Percentiles rank a stretch among this genome's conserved stretches.
Conservation (phyloP, 1,284 basidiomycete species). For the Pyrrhoderma lamaoense region DNA sequence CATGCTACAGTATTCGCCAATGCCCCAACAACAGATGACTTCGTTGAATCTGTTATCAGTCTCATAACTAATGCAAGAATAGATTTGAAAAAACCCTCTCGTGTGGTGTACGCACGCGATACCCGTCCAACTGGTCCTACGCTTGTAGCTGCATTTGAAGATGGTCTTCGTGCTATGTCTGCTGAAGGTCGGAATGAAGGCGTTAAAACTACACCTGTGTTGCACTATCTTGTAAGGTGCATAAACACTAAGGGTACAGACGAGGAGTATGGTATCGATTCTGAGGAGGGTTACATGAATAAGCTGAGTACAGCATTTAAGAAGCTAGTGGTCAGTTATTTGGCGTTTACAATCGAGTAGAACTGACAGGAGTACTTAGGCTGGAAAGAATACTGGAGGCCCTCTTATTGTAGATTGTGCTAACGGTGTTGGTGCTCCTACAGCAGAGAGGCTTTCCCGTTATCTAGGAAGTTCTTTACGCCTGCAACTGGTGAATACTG, state of each 20-base stretch:
- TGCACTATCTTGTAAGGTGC: conserved; percentile 92
- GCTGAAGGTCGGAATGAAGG: conserved; percentile 66
- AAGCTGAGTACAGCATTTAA: conserved; percentile 87
- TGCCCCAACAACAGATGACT: conserved; percentile 64
- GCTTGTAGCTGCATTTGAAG: conserved; percentile 77
- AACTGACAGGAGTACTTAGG: conserved; percentile 29
- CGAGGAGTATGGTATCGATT: conserved; percentile 77
- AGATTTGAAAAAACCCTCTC: conserved; percentile 70
- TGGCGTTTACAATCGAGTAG: neutral
- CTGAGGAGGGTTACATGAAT: conserved; percentile 79
- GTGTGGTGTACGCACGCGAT: conserved; percentile 88
- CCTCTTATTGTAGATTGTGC: conserved; percentile 90
- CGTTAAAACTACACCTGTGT: conserved; percentile 88
- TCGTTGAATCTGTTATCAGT: conserved; percentile 59
- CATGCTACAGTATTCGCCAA: conserved; percentile 91
- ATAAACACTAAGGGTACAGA: conserved; percentile 79
- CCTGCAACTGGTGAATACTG: conserved; percentile 62
- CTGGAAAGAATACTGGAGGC: conserved; percentile 50
- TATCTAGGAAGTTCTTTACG: conserved; percentile 50
- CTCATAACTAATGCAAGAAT: conserved; percentile 69
- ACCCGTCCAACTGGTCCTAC: conserved; percentile 85
- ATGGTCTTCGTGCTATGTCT: conserved; percentile 72
- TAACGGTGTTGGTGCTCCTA: conserved; percentile 89
- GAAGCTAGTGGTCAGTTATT: conserved; percentile 62
- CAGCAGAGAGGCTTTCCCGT: conserved; percentile 51